Percentiles rank a stretch among this genome's conserved stretches.
Conservation (phyloP, 306 rosid genomes). For the Lithocarpus polystachyus region DNA sequence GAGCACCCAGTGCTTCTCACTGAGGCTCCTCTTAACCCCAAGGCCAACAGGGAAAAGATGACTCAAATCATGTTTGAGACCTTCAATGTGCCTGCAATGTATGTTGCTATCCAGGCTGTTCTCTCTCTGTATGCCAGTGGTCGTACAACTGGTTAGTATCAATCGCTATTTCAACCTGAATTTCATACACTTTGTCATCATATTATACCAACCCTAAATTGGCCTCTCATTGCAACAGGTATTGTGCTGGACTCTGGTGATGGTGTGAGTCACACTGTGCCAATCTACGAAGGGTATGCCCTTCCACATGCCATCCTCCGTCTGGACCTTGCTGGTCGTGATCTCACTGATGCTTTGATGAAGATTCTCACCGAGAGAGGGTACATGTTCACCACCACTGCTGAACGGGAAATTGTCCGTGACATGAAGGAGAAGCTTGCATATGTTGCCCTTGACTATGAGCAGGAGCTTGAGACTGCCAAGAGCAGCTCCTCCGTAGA, state of each 20-base stretch:
- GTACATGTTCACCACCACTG: constrained; percentile 98
- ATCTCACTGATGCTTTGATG: constrained; percentile 89
- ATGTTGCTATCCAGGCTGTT: constrained; percentile 95
- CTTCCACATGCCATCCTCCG: constrained; percentile 97
- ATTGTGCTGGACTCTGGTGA: constrained; percentile 94
- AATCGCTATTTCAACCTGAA: background rate
- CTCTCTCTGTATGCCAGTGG: constrained; percentile 97
- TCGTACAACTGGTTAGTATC: constrained; percentile 83
- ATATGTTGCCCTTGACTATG: constrained; percentile 89
- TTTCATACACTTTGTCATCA: background rate
- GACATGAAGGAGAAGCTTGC: constrained; percentile 99
- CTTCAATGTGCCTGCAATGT: constrained; percentile 97
- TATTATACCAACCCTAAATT: background rate
- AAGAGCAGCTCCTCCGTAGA: constrained; percentile 94
- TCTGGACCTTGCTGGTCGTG: constrained; percentile 98
- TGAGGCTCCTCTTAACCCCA: constrained; percentile 96
- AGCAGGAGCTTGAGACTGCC: constrained; percentile 95
- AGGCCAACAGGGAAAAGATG: constrained; percentile 99
- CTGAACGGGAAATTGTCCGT: constrained; percentile 98
- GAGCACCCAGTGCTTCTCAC: constrained; percentile 98
- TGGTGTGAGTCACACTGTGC: constrained; percentile 98
- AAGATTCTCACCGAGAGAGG: constrained; percentile 98
- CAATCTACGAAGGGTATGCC: constrained; percentile 95
- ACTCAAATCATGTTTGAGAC: constrained; percentile 98
- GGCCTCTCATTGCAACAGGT: constrained; percentile 44